These are phyloP conservation scores for Zychaea mexicana DNA, from an alignment of 371 early-diverging fungal genomes.

Conservation along the genomic window DNA sequence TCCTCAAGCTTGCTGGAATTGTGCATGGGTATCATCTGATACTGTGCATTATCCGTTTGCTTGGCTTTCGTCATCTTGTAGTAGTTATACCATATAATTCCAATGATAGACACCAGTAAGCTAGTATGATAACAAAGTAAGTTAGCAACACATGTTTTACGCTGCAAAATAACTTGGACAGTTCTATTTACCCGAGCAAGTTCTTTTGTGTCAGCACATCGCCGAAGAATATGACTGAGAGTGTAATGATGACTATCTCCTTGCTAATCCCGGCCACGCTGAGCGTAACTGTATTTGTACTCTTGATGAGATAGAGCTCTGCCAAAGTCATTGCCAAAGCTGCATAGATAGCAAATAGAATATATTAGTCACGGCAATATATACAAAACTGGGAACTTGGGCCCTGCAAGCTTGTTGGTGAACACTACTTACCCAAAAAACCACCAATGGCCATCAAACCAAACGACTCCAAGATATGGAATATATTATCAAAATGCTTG, in stretches of 20 bases:
- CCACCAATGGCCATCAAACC: slow-evolving; percentile 76
- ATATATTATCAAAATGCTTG: slow-evolving; percentile 42
- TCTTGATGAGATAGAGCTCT: slow-evolving; percentile 81
- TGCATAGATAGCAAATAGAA: not conserved
- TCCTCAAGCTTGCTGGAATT: slow-evolving; percentile 33
- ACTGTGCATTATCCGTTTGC: slow-evolving; percentile 22
- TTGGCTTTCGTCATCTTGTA: slow-evolving; percentile 47
- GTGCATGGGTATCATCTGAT: slow-evolving; percentile 35
- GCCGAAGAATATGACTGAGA: slow-evolving; percentile 62
- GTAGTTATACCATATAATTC: slow-evolving; percentile 62
- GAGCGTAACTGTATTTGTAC: slow-evolving; percentile 84
- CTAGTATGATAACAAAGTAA: slow-evolving; percentile 23
- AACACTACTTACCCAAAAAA: slow-evolving; percentile 56
- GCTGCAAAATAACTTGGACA: not conserved
- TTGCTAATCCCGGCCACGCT: slow-evolving; percentile 91
- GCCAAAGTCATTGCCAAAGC: slow-evolving; percentile 88
- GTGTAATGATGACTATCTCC: slow-evolving; percentile 56
- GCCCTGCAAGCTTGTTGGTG: no score
- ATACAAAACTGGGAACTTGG: no score
- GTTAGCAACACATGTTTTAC: not conserved
- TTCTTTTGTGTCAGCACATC: slow-evolving; percentile 55
- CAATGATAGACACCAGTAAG: slow-evolving; percentile 58
- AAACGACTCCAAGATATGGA: slow-evolving; percentile 42
- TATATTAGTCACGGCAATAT: not conserved
- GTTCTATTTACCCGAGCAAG: slow-evolving; percentile 45